Evolutionary conservation across 2,329 filamentous ascomycete species (phyloP), one percentile per base, ranked within the genome.

Genomic region (Hypoxylon sp.): DNA sequence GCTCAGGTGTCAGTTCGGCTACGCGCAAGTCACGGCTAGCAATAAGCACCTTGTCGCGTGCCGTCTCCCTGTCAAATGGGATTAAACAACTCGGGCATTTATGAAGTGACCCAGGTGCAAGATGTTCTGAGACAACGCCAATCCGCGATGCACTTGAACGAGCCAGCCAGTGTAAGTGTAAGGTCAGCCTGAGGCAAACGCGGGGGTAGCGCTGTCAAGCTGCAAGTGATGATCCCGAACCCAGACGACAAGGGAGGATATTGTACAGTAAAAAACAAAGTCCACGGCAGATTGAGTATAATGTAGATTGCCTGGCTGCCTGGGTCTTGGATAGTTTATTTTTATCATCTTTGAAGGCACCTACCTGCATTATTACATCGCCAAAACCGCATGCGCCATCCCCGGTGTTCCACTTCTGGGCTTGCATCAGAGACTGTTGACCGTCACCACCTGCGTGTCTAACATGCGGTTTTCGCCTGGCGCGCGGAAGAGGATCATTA

Each of bases 201-300:
- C 64, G 68, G 68, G 68, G 68, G 65, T 68, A 65, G 59, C 65
- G 65, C 59, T 70, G 68, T 68, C 68, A 70, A 68, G 56, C 68
- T 70, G 68, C 68, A 68, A 65, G 65, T 70, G 65, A 68, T 63
- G 59, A 68, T 70, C 68, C 65, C 68, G 58, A 65, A 70, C 68
- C 65, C 58, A 60, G 43, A 38, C 56, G 57, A 65, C 64, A 52
- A 60, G 65, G 61, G 45, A 49, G 28, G 25, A 48, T 50, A 19
- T 32, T 63, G 59, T 50, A 43, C 38, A 43, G 38, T 43, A 43
- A 43, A 51, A 60, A 50, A 52, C 43, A 60, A 60, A 68, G 58
- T 60, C 51, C 30, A 63, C 62, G 59, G 68, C 59, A 65, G 53
- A 68, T 63, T 49, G 51, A 50, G 53, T 56, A 56, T 21, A 11